A percentile compares a stretch with the other conserved stretches of the same genome.
phyloP scores from a whole-genome alignment of 2,329 filamentous ascomycete genomes.

The Fusarium euwallaceae region DNA sequence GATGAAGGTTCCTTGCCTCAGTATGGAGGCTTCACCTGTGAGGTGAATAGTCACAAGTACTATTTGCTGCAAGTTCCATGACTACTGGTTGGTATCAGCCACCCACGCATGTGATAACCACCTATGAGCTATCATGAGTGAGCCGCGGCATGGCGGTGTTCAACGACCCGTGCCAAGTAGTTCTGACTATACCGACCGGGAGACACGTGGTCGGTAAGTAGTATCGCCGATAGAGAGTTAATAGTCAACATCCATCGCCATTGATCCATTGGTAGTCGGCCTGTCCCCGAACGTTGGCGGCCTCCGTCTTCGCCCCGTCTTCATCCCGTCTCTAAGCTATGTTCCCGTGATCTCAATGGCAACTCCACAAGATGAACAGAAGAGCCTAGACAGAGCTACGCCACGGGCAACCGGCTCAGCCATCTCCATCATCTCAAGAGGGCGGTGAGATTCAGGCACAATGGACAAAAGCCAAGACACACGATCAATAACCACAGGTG shows the following conservation, averaged over 20 bases:
- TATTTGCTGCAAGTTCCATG: background rate
- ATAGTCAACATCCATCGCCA: background rate
- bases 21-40: background rate
- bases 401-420: background rate
- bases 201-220: background rate
- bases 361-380: background rate
- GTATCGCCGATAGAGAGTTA: too few species aligned
- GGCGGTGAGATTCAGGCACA: background rate
- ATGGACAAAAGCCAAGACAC: constrained; percentile 1
- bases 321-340: background rate
- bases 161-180: background rate
- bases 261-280: background rate
- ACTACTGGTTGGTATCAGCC: background rate
- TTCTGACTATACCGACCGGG: background rate
- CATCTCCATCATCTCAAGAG: background rate
- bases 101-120: background rate
- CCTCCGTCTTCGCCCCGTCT: background rate
- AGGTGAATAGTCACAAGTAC: background rate
- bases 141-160: background rate
- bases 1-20: background rate
- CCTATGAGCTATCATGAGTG: background rate
- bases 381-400: background rate
- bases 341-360: background rate
- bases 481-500: background rate
- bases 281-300: background rate